Evolutionary conservation across 768 basidiomycete species (phyloP), one percentile per base, ranked within the genome.

Genomic region (Amanita polypyramis): DNA sequence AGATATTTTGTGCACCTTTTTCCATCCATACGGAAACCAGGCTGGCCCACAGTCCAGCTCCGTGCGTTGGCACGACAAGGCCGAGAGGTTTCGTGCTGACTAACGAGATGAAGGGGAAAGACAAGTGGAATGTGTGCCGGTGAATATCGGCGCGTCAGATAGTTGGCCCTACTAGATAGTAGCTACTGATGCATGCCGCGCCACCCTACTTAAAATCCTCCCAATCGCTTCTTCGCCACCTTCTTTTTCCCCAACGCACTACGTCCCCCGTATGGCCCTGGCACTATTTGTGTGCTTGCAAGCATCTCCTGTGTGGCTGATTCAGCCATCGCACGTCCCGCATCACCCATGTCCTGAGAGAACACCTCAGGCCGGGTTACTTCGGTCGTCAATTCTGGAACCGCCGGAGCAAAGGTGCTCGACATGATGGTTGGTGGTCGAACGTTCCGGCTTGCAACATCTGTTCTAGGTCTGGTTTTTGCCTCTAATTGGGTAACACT

Each of bases 11-110:
- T 52, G 29, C 60, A 75, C 82, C 75, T 76, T 70, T 75, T 77
- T 75, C 79, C 82, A 83, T 84, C 82, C 85, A 87, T 86, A 65
- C 66, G 65, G 68, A 74, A 69, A 69, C 71, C 66, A 72, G 72
- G 76, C 78, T 70, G 74, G 73, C 70, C 73, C 69, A 67, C 66
- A 74, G 76, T 77, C 80, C 82, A 80, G 78, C 76, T 75, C 75
- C 79, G 80, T 79, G 79, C 77, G 60, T 60, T 60, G 65, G 80
- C 81, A 79, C 80, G 79, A 75, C 60, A 39, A 47, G 47, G 49
- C 43, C 37, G 49, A 41, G 32, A 50, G 39, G 40, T 50, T 51
- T 52, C 52, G 57, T 52, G 15, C 35, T 43, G 42, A 38, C 35
- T 44, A 52, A 45, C 43, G 49, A 49, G 41, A 53, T 39, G 50